Conservation (phyloP, 805 yeast species). For the Cyberlindnera euphorbiiphila region DNA sequence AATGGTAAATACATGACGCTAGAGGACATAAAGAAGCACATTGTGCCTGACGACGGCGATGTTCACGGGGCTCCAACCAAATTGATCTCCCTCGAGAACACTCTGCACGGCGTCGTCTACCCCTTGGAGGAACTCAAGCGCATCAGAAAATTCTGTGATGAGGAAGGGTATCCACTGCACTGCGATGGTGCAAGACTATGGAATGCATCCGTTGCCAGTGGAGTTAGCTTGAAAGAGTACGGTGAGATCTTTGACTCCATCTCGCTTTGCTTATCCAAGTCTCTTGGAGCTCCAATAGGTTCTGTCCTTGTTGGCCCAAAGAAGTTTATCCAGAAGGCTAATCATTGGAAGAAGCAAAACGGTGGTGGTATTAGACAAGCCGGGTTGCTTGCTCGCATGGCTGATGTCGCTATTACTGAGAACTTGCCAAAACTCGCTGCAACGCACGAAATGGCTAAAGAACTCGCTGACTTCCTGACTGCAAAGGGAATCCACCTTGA, state of each 20-base stretch:
- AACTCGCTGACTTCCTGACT: conserved; percentile 47
- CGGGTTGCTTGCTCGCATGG: conserved; percentile 79
- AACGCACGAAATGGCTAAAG: conserved; percentile 48
- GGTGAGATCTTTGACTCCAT: conserved; percentile 80
- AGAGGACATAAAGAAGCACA: conserved; percentile 67
- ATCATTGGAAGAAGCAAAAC: conserved; percentile 83
- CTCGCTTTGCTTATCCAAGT: conserved; percentile 83
- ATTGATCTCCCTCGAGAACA: conserved; percentile 82
- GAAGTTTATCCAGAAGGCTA: conserved; percentile 60
- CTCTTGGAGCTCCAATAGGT: conserved; percentile 93
- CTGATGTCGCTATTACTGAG: conserved; percentile 66
- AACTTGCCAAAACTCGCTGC: conserved; percentile 48
- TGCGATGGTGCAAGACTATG: conserved; percentile 95
- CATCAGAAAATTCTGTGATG: conserved; percentile 67
- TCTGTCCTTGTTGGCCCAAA: conserved; percentile 73
- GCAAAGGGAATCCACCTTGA: conserved; percentile 53
- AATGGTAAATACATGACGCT: conserved; percentile 76
- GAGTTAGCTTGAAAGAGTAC: conserved; percentile 54
- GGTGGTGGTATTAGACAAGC: conserved; percentile 95
- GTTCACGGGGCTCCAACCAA: conserved; percentile 87
- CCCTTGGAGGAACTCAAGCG: conserved; percentile 75
- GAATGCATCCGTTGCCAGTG: conserved; percentile 75
- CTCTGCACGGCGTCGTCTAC: conserved; percentile 75
- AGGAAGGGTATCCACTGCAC: conserved; percentile 59
- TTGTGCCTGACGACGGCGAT: conserved; percentile 71